These are phyloP conservation scores for Fusarium mexicanum DNA, from an alignment of 2,329 filamentous ascomycete species.

Conservation along the genomic window DNA sequence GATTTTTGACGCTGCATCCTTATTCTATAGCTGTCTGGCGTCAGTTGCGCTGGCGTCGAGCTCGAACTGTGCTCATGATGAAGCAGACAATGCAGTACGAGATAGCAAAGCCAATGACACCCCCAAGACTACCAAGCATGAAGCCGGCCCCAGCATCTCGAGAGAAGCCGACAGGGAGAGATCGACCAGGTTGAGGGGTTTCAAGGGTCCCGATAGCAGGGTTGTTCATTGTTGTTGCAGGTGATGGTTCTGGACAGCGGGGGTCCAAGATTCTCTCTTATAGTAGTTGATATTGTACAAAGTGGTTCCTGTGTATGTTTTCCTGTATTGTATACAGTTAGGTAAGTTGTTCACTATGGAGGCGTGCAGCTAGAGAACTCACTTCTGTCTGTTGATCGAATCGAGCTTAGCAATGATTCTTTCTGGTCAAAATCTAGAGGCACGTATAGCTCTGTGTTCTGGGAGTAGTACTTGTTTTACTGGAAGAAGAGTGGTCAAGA, in stretches of 20 bases:
- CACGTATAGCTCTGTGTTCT: no score
- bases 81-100: conserved; percentile 18
- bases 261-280: no score
- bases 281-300: not conserved
- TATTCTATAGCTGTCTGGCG: not conserved
- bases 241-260: not conserved
- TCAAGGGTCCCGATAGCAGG: not conserved
- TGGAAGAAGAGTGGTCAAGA: not conserved
- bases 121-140: conserved; percentile 14
- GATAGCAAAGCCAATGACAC: conserved; percentile 18
- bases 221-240: not conserved
- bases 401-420: not conserved
- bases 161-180: not conserved
- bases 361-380: not conserved
- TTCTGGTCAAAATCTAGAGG: not conserved
- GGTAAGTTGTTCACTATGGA: not conserved
- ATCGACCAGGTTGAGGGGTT: not conserved
- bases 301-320: not conserved
- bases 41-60: not conserved
- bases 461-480: not conserved
- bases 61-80: not conserved
- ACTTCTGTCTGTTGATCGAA: not conserved
- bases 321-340: not conserved
- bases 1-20: not conserved
- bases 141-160: conserved; percentile 23